phyloP scores from a whole-genome alignment of 495 filamentous ascomycete species.

The Entonaema liquescens region DNA sequence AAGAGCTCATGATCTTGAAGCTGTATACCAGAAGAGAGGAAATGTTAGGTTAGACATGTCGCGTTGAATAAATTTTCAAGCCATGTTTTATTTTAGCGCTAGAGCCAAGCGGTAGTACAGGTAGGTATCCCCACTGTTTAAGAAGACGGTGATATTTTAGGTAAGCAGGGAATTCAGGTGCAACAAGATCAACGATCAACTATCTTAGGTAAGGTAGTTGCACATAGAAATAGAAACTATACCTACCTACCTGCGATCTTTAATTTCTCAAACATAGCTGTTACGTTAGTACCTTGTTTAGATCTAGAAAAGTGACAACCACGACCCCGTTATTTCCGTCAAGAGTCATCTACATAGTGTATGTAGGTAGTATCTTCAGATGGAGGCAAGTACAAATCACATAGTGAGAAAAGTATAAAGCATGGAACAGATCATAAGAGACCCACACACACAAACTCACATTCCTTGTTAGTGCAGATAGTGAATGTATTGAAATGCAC shows the following conservation, averaged over 20 bases:
- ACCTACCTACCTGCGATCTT: too few relatives aligned
- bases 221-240: not conserved
- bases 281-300: not conserved
- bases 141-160: not conserved
- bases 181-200: not conserved
- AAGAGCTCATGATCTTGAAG: not conserved
- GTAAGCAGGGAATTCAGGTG: not conserved
- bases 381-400: not conserved
- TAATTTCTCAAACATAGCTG: too few relatives aligned
- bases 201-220: too few relatives aligned
- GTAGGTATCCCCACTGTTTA: not conserved
- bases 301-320: not conserved
- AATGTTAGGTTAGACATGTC: not conserved
- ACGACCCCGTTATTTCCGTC: not conserved
- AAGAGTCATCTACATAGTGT: not conserved
- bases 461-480: not conserved
- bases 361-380: not conserved
- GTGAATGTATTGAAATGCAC: slow-evolving; percentile 2
- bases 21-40: not conserved
- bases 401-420: not conserved
- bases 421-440: not conserved
- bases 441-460: slow-evolving; percentile 1
- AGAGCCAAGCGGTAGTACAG: not conserved
- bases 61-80: not conserved
- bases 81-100: not conserved